phyloP scores from a whole-genome alignment of 2,329 filamentous ascomycete genomes.

The Fusarium incarnatum region DNA sequence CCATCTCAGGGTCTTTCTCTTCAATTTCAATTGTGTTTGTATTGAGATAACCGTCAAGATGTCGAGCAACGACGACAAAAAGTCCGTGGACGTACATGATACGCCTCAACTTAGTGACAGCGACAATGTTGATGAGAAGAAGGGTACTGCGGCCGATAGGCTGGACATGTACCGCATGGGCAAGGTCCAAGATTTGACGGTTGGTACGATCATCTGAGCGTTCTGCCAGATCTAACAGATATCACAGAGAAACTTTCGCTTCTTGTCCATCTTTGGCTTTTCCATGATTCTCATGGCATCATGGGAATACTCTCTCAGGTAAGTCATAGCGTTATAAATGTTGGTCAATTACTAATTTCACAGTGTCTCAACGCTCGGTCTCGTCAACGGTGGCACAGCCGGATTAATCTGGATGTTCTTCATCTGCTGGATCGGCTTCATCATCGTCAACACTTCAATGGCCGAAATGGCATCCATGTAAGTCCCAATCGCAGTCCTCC shows the following conservation, averaged over 20 bases:
- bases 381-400: constrained; percentile 58
- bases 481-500: not conserved
- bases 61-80: constrained; percentile 27
- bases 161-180: constrained; percentile 44
- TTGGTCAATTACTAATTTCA: not conserved
- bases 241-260: constrained; percentile 57
- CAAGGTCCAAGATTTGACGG: constrained; percentile 40
- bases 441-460: constrained; percentile 56
- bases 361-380: constrained; percentile 40
- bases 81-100: constrained; percentile 10
- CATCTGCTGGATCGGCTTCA: constrained; percentile 54
- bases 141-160: constrained; percentile 38
- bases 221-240: too few species aligned
- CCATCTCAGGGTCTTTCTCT: not conserved
- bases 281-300: constrained; percentile 59
- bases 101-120: not conserved
- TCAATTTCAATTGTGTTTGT: not conserved
- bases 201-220: not conserved
- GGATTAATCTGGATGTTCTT: constrained; percentile 61
- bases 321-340: not conserved
- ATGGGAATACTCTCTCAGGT: constrained; percentile 57
- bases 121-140: constrained; percentile 35
- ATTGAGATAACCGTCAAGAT: constrained; percentile 7
- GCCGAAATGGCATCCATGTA: constrained; percentile 63
- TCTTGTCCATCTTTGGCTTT: constrained; percentile 61